These are phyloP conservation scores for Fusarium gaditjirri DNA, from an alignment of 2,329 filamentous ascomycete genomes.

Conservation along the genomic window DNA sequence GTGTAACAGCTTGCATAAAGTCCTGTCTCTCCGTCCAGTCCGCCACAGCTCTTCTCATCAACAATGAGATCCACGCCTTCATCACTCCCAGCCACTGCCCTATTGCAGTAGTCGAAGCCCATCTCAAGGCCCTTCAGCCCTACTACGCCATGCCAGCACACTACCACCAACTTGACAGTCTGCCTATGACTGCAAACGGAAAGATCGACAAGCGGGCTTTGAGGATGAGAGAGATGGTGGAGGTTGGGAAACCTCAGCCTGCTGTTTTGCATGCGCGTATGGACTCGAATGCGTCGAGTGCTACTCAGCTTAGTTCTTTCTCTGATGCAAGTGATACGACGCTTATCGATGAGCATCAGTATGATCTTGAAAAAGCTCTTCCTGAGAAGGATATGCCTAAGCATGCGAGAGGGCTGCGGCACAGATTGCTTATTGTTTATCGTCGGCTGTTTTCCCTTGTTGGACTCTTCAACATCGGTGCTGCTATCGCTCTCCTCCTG, in stretches of 20 bases:
- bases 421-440: slow-evolving; percentile 63
- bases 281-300: slow-evolving; percentile 45
- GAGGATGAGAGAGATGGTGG: not conserved
- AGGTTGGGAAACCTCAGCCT: slow-evolving; percentile 18
- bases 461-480: slow-evolving; percentile 62
- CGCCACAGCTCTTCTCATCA: slow-evolving; percentile 59
- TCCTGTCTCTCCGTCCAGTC: slow-evolving; percentile 56
- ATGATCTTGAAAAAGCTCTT: slow-evolving; percentile 48
- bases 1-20: slow-evolving; percentile 61
- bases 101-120: slow-evolving; percentile 50
- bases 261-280: slow-evolving; percentile 32
- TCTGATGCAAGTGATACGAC: slow-evolving; percentile 33
- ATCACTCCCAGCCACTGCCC: slow-evolving; percentile 53
- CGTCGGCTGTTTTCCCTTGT: slow-evolving; percentile 65
- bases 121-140: slow-evolving; percentile 57
- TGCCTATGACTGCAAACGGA: slow-evolving; percentile 65
- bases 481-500: slow-evolving; percentile 56
- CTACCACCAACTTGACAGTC: slow-evolving; percentile 53
- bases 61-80: slow-evolving; percentile 61
- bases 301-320: slow-evolving; percentile 34
- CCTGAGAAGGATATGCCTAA: slow-evolving; percentile 56
- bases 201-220: slow-evolving; percentile 65
- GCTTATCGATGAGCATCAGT: slow-evolving; percentile 38
- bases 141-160: slow-evolving; percentile 65
- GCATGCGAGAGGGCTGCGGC: slow-evolving; percentile 52